Evolutionary conservation across 2,329 filamentous ascomycete species (phyloP).

Genomic region (Aspergillus tanneri): DNA sequence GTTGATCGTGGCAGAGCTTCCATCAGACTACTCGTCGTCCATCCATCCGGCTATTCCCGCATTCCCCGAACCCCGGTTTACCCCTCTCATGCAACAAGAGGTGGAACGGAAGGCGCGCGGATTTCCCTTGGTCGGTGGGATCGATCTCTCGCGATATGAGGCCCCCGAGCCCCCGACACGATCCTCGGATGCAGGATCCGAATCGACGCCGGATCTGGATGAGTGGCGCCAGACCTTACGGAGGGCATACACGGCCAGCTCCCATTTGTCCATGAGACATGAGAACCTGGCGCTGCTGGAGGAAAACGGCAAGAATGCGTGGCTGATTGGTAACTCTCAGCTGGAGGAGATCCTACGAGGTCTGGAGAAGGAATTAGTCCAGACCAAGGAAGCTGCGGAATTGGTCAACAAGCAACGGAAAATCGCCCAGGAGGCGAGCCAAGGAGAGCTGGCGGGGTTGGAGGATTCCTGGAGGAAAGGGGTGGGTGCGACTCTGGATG

Average conservation of each 20-base stretch:
- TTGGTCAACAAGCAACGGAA: constrained; percentile 69
- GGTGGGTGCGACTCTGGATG: constrained; percentile 77
- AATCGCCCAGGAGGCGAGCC: constrained; percentile 66
- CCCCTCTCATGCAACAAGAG: constrained; percentile 66
- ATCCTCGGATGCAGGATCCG: constrained; percentile 26
- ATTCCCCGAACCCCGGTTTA: constrained; percentile 56
- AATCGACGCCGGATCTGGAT: constrained; percentile 35
- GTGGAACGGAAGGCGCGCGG: constrained; percentile 64
- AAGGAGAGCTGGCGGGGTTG: constrained; percentile 69
- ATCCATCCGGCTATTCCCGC: constrained; percentile 61
- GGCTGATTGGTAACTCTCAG: constrained; percentile 81
- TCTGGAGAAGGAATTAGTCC: constrained; percentile 73
- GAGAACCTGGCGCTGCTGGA: constrained; percentile 73
- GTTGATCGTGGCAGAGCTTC: constrained; percentile 68
- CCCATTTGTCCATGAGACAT: constrained; percentile 57
- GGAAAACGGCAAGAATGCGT: constrained; percentile 81
- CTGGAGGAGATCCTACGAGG: constrained; percentile 68
- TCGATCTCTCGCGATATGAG: constrained; percentile 83
- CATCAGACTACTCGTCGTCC: constrained; percentile 48
- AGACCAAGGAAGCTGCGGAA: constrained; percentile 68
- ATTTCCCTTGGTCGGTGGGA: constrained; percentile 58
- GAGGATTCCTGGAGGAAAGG: constrained; percentile 78
- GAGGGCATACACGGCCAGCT: constrained; percentile 58
- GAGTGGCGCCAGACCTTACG: constrained; percentile 54
- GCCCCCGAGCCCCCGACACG: constrained; percentile 61